These are phyloP conservation scores for Podosphaera xanthii DNA, from an alignment of 2,329 filamentous ascomycete genomes.

Conservation along the genomic window DNA sequence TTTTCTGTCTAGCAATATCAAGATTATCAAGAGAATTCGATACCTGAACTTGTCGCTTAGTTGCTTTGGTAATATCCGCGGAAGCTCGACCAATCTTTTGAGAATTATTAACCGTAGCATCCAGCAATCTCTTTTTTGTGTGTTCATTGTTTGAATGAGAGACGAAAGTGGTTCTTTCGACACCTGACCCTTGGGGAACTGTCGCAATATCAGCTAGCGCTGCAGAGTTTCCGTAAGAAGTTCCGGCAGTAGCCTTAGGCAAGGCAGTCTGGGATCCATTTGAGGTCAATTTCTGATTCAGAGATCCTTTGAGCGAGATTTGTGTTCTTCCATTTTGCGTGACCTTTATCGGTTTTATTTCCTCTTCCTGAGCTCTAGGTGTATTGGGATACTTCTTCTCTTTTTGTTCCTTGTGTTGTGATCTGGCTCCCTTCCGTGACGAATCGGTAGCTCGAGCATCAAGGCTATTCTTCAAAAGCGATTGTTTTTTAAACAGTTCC, in stretches of 20 bases:
- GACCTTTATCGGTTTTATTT: conserved; percentile 4
- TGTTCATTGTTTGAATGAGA: neutral
- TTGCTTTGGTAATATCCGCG: conserved; percentile 16
- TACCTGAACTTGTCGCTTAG: conserved; percentile 10
- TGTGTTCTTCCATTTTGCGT: conserved; percentile 4
- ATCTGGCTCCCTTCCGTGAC: conserved; percentile 8
- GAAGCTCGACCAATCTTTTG: conserved; percentile 6
- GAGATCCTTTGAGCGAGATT: conserved; percentile 3
- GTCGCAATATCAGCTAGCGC: conserved; percentile 9
- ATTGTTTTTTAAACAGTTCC: conserved; percentile 21
- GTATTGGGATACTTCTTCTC: conserved; percentile 11
- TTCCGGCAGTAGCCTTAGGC: conserved; percentile 8
- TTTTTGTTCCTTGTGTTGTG: conserved; percentile 10
- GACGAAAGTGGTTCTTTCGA: conserved; percentile 4
- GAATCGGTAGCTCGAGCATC: conserved; percentile 7
- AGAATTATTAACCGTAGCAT: conserved; percentile 7
- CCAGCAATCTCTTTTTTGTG: neutral
- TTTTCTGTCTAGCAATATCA: conserved; percentile 17
- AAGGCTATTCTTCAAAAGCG: conserved; percentile 10
- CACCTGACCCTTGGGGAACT: conserved; percentile 3
- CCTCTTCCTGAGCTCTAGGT: conserved; percentile 9
- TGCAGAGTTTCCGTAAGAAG: conserved; percentile 9
- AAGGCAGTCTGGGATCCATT: conserved; percentile 15
- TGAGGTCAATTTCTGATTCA: conserved; percentile 11
- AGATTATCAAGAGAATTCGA: conserved; percentile 8